These are phyloP conservation scores for Sclerotinia glacialis DNA, from an alignment of 2,329 filamentous ascomycete species.

Conservation along the genomic window DNA sequence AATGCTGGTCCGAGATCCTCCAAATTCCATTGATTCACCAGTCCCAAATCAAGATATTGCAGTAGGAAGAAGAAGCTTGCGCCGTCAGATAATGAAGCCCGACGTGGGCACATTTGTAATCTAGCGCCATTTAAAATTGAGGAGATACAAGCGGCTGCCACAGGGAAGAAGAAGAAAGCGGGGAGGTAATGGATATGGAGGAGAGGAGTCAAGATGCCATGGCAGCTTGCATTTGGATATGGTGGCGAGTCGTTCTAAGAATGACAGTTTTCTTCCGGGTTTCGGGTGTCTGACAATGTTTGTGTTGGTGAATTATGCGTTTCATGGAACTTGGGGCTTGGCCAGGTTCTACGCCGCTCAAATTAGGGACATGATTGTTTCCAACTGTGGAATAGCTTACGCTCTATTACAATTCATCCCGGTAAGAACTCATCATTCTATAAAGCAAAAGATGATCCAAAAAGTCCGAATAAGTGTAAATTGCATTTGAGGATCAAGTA, in stretches of 20 bases:
- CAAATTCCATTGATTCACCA: slow-evolving; percentile 3
- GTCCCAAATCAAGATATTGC: neutral
- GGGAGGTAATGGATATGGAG: neutral
- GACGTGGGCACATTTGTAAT: neutral
- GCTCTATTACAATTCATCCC: too few species aligned
- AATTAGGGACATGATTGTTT: too few species aligned
- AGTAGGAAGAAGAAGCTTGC: slow-evolving; percentile 7
- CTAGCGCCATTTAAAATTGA: neutral
- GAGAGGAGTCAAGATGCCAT: neutral
- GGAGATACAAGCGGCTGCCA: too few species aligned
- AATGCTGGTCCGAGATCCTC: neutral
- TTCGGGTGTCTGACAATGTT: neutral
- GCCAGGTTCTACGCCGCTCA: too few species aligned
- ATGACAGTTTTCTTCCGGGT: neutral
- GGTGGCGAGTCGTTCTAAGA: neutral
- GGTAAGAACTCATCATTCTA: too few species aligned
- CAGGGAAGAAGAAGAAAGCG: neutral
- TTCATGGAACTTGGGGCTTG: too few species aligned
- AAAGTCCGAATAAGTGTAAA: too few species aligned
- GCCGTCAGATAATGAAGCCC: neutral
- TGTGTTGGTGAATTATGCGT: too few species aligned
- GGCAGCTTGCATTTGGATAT: neutral
- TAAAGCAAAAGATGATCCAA: too few species aligned
- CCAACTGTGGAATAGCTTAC: too few species aligned
- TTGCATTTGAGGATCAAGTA: too few species aligned